Conservation (phyloP, 2,329 filamentous ascomycete species). For the Fusarium annulatum region DNA sequence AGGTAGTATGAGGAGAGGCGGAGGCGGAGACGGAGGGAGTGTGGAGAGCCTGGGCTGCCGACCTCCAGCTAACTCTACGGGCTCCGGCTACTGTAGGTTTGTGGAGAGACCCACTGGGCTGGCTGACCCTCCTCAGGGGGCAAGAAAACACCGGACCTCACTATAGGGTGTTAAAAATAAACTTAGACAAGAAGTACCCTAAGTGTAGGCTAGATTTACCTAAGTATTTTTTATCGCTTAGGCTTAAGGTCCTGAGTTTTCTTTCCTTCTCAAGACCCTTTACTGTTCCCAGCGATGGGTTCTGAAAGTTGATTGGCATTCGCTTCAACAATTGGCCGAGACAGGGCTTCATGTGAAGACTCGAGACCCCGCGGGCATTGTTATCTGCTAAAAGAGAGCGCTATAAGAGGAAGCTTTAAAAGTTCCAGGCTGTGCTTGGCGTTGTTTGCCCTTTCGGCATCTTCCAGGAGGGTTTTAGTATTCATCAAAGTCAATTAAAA, state of each 20-base stretch:
- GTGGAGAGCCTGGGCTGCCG: constrained; percentile 18
- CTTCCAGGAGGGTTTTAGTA: background rate
- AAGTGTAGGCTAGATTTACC: too few relatives aligned
- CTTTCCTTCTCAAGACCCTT: background rate
- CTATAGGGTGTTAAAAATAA: too few relatives aligned
- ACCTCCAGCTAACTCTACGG: background rate
- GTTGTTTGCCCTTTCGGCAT: constrained; percentile 11
- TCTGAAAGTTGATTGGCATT: constrained; percentile 28
- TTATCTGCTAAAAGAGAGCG: constrained; percentile 3
- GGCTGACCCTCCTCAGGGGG: background rate
- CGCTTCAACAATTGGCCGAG: constrained; percentile 30
- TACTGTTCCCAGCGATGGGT: background rate
- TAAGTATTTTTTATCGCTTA: too few relatives aligned
- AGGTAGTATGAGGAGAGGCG: constrained; percentile 27
- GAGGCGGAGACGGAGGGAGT: constrained; percentile 33
- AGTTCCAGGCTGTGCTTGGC: background rate
- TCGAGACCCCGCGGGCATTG: constrained; percentile 17
- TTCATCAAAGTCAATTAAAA: background rate
- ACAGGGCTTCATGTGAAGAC: constrained; percentile 31
- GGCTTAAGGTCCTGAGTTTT: too few relatives aligned
- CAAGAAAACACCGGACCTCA: too few relatives aligned
- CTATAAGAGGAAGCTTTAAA: constrained; percentile 8
- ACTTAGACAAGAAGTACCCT: too few relatives aligned
- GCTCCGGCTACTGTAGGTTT: constrained; percentile 27
- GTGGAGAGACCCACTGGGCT: constrained; percentile 36